Base-by-base conservation (phyloP, 176 grass and related monocot genomes). In the Carex littledalei region DNA sequence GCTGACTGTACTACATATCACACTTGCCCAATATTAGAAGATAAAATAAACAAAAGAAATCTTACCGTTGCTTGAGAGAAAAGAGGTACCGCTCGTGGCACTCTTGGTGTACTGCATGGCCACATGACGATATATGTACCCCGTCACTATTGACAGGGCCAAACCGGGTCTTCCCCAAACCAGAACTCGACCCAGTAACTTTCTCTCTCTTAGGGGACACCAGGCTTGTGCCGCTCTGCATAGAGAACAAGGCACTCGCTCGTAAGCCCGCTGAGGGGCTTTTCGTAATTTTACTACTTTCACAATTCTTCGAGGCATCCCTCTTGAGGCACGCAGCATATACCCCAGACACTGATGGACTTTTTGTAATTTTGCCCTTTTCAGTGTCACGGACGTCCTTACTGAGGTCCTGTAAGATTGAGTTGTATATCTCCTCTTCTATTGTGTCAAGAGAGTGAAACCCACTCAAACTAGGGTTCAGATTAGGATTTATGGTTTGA, bases 51-150 rank as follows among this genome's bases (percentile, higher is more conserved):
- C 85, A 12, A 29, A 16, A 11, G 45, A 82, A 63, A 62, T 52
- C 75, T 63, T 89, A 99, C 97, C 97, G 90, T 92, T 99, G 93
- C 89, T 99, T 96, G 73, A 99, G 90, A 78, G 97, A 99, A 39
- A 92, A 94, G 10, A 96, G 82, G 88, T 99, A 99, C 73, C 97
- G 82, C 66, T 96, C 97, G 82, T 96, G 88, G 39, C 97, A 99
- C 84, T 99, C 97, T 62, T 96, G 97, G 89, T 99, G 97, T 58
- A 99, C 97, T 79, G 91, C 93, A 88, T 99, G 97, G 29, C 97
- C 97, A 72, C 97, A 99, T 63, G 97, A 94, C 52, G 93, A 96
- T 78, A 99, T 94, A 80, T 96, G 93, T 64, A 99, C 89, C 80
- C 97, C 97, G 87, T 99, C 91, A 91, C 97, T 96, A 87, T 94